Conservation (phyloP, 2,329 filamentous ascomycete genomes). For the Thyridium curvatum region DNA sequence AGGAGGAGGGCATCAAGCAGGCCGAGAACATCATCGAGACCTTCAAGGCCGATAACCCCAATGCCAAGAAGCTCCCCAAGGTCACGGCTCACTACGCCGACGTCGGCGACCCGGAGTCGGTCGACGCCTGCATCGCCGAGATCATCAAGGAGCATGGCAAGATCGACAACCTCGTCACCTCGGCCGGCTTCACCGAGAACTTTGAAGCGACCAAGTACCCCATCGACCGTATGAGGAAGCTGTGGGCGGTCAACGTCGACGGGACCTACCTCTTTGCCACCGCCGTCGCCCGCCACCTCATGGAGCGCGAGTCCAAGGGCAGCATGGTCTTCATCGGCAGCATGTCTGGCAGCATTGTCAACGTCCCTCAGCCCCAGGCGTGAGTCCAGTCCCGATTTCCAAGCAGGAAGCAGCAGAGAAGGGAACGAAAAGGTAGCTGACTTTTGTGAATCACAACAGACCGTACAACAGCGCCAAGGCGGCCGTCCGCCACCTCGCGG, state of each 20-base stretch:
- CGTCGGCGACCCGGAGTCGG: conserved; percentile 73
- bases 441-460: conserved; percentile 19
- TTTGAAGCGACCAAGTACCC: conserved; percentile 89
- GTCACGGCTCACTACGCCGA: conserved; percentile 89
- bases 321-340: conserved; percentile 93
- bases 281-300: conserved; percentile 79
- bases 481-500: conserved; percentile 80
- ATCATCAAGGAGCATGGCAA: conserved; percentile 67
- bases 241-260: conserved; percentile 90
- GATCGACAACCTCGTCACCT: conserved; percentile 89
- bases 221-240: conserved; percentile 82
- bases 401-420: not conserved
- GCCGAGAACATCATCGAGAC: conserved; percentile 66
- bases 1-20: conserved; percentile 76
- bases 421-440: not conserved
- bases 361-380: conserved; percentile 89
- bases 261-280: conserved; percentile 88
- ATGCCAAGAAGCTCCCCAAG: conserved; percentile 63
- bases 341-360: conserved; percentile 92
- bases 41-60: conserved; percentile 76
- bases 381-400: conserved; percentile 25
- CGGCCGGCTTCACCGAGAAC: conserved; percentile 96
- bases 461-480: conserved; percentile 94
- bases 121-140: conserved; percentile 66
- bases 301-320: conserved; percentile 70